Conservation (phyloP, 495 filamentous ascomycete species). For the Ramalina peruviana region DNA sequence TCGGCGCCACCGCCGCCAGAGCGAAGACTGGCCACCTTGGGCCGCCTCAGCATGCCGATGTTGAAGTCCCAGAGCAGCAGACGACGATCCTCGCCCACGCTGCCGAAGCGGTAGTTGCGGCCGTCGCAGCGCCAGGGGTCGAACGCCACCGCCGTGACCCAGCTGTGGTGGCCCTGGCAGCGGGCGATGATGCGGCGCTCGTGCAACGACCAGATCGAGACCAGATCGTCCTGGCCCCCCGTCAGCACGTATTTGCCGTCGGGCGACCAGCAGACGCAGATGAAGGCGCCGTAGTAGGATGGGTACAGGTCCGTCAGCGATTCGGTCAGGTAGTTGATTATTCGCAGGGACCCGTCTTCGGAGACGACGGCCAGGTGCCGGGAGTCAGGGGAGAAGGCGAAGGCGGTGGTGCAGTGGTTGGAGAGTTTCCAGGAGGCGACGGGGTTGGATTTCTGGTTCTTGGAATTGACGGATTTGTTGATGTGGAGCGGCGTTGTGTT, state of each 20-base stretch:
- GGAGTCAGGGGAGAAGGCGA: slow-evolving; percentile 78
- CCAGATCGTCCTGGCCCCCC: slow-evolving; percentile 88
- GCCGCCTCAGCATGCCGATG: slow-evolving; percentile 87
- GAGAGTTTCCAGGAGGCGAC: slow-evolving; percentile 83
- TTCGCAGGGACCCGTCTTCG: slow-evolving; percentile 77
- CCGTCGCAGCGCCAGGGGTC: slow-evolving; percentile 96
- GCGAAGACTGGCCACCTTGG: slow-evolving; percentile 50
- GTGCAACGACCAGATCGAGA: slow-evolving; percentile 82
- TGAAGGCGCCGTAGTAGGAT: slow-evolving; percentile 84
- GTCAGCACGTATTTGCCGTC: slow-evolving; percentile 93
- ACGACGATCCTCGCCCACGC: slow-evolving; percentile 85
- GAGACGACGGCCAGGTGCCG: slow-evolving; percentile 81
- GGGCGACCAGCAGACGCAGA: slow-evolving; percentile 92
- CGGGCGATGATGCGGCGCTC: slow-evolving; percentile 78
- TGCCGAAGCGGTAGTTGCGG: slow-evolving; percentile 85
- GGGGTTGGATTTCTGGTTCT: slow-evolving; percentile 86
- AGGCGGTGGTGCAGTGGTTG: slow-evolving; percentile 74
- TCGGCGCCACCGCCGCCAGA: slow-evolving; percentile 10
- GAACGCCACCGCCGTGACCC: slow-evolving; percentile 87
- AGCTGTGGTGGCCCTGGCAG: slow-evolving; percentile 87
- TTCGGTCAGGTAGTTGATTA: slow-evolving; percentile 87
- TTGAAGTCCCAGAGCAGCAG: slow-evolving; percentile 94
- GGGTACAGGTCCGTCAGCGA: slow-evolving; percentile 71
- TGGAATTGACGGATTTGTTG: slow-evolving; percentile 78
- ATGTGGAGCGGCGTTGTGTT: slow-evolving; percentile 38